A percentile compares a stretch with the other conserved stretches of the same genome.
Evolutionary conservation across 2,329 filamentous ascomycete genomes (phyloP).

Genomic region (Purpureocillium takamizusanense): DNA sequence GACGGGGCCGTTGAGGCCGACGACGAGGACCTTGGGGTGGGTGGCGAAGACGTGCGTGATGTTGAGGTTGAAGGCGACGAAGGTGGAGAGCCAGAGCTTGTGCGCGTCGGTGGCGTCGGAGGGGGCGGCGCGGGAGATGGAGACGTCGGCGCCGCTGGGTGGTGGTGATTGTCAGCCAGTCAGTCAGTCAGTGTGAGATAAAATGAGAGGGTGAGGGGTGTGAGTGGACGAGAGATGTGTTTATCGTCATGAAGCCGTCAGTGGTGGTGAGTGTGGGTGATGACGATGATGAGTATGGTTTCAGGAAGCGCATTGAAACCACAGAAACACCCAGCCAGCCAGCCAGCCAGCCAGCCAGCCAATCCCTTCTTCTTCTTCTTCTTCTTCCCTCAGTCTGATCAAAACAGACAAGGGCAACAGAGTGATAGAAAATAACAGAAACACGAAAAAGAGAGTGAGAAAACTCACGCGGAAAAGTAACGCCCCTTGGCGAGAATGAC

Average conservation of each 20-base stretch:
- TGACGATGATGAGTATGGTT: too few species aligned
- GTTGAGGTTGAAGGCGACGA: constrained; percentile 82
- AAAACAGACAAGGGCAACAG: not conserved
- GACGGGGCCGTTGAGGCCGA: constrained; percentile 84
- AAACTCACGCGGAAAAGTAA: constrained; percentile 74
- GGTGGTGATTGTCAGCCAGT: not conserved
- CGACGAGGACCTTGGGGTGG: constrained; percentile 88
- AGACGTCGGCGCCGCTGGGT: constrained; percentile 71
- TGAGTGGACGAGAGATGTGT: not conserved
- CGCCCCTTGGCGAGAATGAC: constrained; percentile 76
- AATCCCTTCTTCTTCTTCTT: too few species aligned
- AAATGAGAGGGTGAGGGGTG: constrained; percentile 2
- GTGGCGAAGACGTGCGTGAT: constrained; percentile 83
- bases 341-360: too few species aligned
- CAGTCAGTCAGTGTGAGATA: not conserved
- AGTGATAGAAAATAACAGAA: not conserved
- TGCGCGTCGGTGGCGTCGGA: constrained; percentile 28
- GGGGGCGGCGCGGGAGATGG: constrained; percentile 36
- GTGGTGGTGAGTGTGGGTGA: too few species aligned
- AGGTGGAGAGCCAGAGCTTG: constrained; percentile 54
- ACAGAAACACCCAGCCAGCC: too few species aligned
- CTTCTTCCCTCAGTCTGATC: too few species aligned
- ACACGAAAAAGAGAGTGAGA: not conserved
- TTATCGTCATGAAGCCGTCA: too few species aligned
- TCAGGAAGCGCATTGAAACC: too few species aligned